Base-by-base conservation (phyloP, 192 early-diverging fungal genomes). In the Thamnidium elegans region DNA sequence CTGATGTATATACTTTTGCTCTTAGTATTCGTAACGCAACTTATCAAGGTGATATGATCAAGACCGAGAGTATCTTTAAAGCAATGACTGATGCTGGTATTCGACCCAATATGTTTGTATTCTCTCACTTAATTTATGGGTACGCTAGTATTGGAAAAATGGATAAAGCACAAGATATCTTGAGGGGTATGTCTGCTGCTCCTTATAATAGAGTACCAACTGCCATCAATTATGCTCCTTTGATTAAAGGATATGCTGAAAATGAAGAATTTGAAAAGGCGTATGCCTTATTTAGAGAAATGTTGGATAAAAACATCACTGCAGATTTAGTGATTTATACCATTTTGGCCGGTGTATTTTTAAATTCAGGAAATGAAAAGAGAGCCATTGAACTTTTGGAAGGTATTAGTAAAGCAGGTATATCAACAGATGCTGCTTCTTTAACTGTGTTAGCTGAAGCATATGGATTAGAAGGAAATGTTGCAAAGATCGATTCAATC, bases 41-140 rank as follows among this genome's bases (percentile, higher is more conserved):
- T 11, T 64, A 56, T 30, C 39, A 50, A 17, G 39, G 36, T 9
- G 45, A 70, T 14, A 62, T 70, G 68, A 7, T 8, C 4, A 31
- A 36, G 7, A 62, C 68, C 6, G 62, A 70, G 30, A 8, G 7
- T 31, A 47, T 50, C 20, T 58, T 51, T 30, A 26, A 56, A 21
- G 10, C 50, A 5, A 63, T 70, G 68, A 4, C 58, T 7, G 23
- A 55, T 11, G 10, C 11, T 15, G 68, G 68, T 10, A 23, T 64
- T 17, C 32, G 46, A 19, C 68, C 68, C 19, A 70, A 70, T 30
- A 51, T 14, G 1, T 70, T 46, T 52, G 14, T 70, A 1, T 70
- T 70, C 21, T 43, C 68, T 6, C 68, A 70, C 48, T 21, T 70
- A 26, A 62, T 70, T 10, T 48, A 44, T 52, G 68, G 68, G 13